phyloP scores from a whole-genome alignment of 176 grass and related monocot species.

The Tillandsia leiboldiana region DNA sequence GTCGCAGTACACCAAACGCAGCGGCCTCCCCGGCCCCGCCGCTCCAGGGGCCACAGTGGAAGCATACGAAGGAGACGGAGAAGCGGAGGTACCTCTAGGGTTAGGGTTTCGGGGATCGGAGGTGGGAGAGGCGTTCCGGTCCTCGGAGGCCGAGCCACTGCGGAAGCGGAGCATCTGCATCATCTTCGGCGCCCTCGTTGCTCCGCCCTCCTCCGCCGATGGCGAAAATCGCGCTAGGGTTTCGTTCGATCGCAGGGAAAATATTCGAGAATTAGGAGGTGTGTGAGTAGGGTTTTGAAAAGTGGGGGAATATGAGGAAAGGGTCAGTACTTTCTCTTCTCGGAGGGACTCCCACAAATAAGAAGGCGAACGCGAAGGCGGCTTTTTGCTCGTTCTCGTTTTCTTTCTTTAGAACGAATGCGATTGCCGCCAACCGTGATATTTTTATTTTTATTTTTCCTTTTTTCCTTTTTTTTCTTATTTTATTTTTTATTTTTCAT shows the following conservation, averaged over 20 bases:
- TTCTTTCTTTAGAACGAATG: too few relatives aligned
- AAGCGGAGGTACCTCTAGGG: constrained; percentile 2
- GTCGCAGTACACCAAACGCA: constrained; percentile 69
- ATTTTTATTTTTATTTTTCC: too few relatives aligned
- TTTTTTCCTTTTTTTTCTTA: too few relatives aligned
- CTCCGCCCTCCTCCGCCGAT: not conserved
- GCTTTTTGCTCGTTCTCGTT: too few relatives aligned
- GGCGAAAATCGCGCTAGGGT: not conserved
- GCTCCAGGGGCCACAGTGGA: constrained; percentile 4
- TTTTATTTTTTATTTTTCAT: too few relatives aligned
- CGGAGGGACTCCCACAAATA: too few relatives aligned
- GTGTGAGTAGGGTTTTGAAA: not conserved
- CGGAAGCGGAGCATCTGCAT: constrained; percentile 71
- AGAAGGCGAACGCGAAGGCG: too few relatives aligned
- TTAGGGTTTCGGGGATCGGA: constrained; percentile 7
- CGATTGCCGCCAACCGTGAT: too few relatives aligned
- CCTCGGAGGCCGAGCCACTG: constrained; percentile 41
- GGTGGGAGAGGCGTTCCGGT: constrained; percentile 16
- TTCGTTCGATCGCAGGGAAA: not conserved
- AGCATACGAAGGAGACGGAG: constrained; percentile 13
- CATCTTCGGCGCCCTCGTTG: constrained; percentile 8
- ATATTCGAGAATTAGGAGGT: not conserved
- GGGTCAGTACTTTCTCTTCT: too few relatives aligned
- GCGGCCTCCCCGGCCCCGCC: constrained; percentile 29
- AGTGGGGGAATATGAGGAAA: too few relatives aligned